Conservation (phyloP, 345 rosid genomes). For the Citrus mangshanensis region DNA sequence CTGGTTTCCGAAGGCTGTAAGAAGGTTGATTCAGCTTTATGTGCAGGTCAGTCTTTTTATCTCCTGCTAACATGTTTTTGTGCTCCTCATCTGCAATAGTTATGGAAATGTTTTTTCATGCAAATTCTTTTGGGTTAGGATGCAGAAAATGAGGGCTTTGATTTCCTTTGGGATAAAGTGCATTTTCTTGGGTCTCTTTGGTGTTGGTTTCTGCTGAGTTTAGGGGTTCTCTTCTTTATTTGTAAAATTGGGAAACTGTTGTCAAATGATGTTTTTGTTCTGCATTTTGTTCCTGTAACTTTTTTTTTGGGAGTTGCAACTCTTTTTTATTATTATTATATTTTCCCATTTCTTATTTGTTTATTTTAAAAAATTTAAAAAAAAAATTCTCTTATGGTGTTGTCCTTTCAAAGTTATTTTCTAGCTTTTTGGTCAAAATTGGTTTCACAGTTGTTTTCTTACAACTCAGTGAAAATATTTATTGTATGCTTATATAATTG, state of each 20-base stretch:
- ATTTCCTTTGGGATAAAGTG: background rate
- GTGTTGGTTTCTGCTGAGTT: background rate
- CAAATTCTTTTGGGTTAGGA: background rate
- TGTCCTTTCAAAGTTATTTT: conserved; percentile 7
- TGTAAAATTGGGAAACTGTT: background rate
- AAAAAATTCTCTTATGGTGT: background rate
- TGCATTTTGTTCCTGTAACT: background rate
- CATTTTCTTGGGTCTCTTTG: background rate
- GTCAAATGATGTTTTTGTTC: background rate
- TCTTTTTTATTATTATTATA: too few relatives aligned
- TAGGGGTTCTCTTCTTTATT: background rate
- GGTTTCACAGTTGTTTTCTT: background rate
- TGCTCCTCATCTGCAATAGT: background rate
- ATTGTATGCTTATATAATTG: conserved; percentile 1
- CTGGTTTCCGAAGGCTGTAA: conserved; percentile 93
- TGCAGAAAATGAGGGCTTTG: background rate
- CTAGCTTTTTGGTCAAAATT: background rate
- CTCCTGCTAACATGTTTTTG: conserved; percentile 12
- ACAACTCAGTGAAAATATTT: background rate
- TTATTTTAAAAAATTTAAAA: too few relatives aligned
- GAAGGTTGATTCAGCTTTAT: conserved; percentile 89
- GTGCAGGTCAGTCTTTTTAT: conserved; percentile 55
- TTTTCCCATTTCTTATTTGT: background rate
- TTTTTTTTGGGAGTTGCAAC: background rate
- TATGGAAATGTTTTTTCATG: background rate